phyloP scores from a whole-genome alignment of 225 moss, liverwort and hornwort genomes.

The Polytrichum commune region DNA sequence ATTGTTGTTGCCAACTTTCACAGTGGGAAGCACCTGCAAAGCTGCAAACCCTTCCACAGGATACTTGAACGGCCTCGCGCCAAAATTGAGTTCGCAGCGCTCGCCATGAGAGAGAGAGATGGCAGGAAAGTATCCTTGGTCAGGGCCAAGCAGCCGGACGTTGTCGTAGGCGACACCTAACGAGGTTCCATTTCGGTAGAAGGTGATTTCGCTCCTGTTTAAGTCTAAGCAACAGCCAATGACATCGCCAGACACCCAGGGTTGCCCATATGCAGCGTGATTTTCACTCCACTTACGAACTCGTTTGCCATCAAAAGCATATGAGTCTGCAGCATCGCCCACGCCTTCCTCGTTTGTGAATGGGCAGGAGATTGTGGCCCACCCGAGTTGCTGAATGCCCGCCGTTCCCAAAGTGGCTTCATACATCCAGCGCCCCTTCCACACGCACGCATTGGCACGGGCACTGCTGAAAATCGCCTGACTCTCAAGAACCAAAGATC shows the following conservation, averaged over 20 bases:
- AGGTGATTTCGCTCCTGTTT: conserved; percentile 59
- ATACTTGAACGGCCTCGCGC: conserved; percentile 86
- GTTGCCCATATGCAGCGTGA: conserved; percentile 64
- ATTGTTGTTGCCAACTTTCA: conserved; percentile 20
- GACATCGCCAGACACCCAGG: conserved; percentile 92
- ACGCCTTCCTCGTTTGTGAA: conserved; percentile 91
- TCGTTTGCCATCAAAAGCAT: conserved; percentile 91
- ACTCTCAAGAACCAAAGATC: conserved; percentile 71
- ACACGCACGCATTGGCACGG: conserved; percentile 84
- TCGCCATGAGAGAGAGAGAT: conserved; percentile 90
- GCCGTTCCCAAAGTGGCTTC: conserved; percentile 95
- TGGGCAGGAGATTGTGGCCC: conserved; percentile 86
- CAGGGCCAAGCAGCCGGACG: conserved; percentile 50
- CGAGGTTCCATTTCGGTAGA: conserved; percentile 73
- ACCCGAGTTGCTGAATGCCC: conserved; percentile 97
- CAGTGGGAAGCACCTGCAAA: conserved; percentile 74
- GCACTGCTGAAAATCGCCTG: conserved; percentile 89
- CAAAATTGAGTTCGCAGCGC: conserved; percentile 97
- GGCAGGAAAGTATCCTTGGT: conserved; percentile 86
- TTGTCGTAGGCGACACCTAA: conserved; percentile 87
- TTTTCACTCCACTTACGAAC: conserved; percentile 77
- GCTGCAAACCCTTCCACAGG: conserved; percentile 72
- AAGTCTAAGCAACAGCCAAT: conserved; percentile 98
- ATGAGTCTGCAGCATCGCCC: conserved; percentile 89
- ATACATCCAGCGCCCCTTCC: conserved; percentile 97